Conservation (phyloP, 2,329 filamentous ascomycete species). For the Leptographium galeiforme region DNA sequence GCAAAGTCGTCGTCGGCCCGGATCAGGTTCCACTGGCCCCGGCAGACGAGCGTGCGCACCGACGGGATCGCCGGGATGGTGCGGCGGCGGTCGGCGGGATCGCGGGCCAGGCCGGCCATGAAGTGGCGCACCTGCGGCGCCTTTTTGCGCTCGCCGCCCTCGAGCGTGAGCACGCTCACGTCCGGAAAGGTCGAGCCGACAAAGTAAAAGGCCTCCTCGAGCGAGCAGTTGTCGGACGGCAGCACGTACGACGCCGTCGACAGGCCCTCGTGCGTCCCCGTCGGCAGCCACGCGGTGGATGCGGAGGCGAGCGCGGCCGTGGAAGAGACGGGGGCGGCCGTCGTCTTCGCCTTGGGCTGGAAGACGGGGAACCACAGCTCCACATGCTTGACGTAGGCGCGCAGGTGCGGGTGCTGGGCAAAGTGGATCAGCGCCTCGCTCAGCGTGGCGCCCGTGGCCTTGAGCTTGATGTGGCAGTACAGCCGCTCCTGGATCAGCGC, state of each 20-base stretch:
- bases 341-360: constrained; percentile 34
- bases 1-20: constrained; percentile 49
- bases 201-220: constrained; percentile 57
- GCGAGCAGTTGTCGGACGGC: constrained; percentile 51
- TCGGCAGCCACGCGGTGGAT: constrained; percentile 32
- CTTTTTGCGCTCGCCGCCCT: constrained; percentile 66
- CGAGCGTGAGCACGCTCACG: constrained; percentile 54
- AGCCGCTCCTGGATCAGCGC: constrained; percentile 56
- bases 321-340: constrained; percentile 22
- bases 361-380: constrained; percentile 72
- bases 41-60: constrained; percentile 55
- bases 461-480: constrained; percentile 64
- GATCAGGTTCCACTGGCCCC: constrained; percentile 68
- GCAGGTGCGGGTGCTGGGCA: constrained; percentile 41
- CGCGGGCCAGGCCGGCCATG: constrained; percentile 13
- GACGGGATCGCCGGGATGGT: constrained; percentile 29
- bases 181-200: constrained; percentile 44
- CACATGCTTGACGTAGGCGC: constrained; percentile 54
- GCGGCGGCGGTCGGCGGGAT: not conserved
- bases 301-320: constrained; percentile 26
- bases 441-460: constrained; percentile 52
- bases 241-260: constrained; percentile 45
- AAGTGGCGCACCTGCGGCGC: constrained; percentile 54
- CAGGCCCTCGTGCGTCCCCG: constrained; percentile 39
- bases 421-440: constrained; percentile 50